Evolutionary conservation across 2,329 filamentous ascomycete species (phyloP).

Genomic region (Exophiala mesophila): DNA sequence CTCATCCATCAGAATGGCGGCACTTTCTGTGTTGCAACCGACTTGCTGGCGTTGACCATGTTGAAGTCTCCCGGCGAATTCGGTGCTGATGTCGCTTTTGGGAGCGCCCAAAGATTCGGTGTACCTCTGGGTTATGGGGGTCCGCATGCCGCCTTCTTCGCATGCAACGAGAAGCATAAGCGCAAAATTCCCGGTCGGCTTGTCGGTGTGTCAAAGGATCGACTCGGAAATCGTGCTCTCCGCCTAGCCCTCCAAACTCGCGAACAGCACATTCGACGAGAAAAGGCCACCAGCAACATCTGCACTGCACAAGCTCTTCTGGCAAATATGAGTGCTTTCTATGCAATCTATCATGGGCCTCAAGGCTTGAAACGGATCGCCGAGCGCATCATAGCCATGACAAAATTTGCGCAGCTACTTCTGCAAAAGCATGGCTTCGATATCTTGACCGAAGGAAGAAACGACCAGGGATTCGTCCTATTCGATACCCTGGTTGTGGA

Average conservation of each 20-base stretch:
- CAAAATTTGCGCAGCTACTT: constrained; percentile 63
- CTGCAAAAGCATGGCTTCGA: constrained; percentile 60
- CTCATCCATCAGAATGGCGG: constrained; percentile 71
- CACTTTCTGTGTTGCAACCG: constrained; percentile 81
- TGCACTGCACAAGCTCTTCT: constrained; percentile 92
- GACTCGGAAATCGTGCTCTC: constrained; percentile 74
- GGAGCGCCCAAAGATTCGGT: constrained; percentile 84
- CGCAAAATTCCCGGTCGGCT: constrained; percentile 88
- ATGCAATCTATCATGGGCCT: constrained; percentile 90
- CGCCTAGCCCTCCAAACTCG: constrained; percentile 83
- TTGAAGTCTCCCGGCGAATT: constrained; percentile 89
- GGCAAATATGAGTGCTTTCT: constrained; percentile 94
- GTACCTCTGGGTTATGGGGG: constrained; percentile 89
- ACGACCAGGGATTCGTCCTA: constrained; percentile 53
- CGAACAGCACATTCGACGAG: constrained; percentile 91
- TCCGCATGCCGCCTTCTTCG: constrained; percentile 96
- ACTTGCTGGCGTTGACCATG: constrained; percentile 79
- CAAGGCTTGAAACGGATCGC: constrained; percentile 78
- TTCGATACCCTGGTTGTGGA: constrained; percentile 76
- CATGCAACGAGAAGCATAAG: constrained; percentile 85
- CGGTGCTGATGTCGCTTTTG: constrained; percentile 91
- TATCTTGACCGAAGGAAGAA: constrained; percentile 55
- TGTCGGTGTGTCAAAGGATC: constrained; percentile 86
- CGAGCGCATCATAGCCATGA: constrained; percentile 66
- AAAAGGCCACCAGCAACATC: constrained; percentile 96